Evolutionary conservation across 371 early-diverging fungal genomes (phyloP).

Genomic region (Nematocida major): DNA sequence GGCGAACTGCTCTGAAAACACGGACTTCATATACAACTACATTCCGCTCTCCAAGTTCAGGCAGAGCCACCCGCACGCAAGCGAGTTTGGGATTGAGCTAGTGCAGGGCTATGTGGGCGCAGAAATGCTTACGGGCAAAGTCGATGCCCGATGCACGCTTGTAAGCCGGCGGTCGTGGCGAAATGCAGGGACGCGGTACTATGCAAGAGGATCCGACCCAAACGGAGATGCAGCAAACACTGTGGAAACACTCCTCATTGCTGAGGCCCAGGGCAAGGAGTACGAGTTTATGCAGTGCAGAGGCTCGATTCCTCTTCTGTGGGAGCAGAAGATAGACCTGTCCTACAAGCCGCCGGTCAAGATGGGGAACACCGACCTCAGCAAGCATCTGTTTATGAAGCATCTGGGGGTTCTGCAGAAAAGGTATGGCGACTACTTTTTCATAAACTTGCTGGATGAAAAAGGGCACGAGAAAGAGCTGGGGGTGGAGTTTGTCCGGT

Average conservation of each 20-base stretch:
- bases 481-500: slow-evolving; percentile 17
- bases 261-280: slow-evolving; percentile 57
- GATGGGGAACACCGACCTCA: slow-evolving; percentile 37
- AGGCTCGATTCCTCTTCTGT: slow-evolving; percentile 85
- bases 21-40: slow-evolving; percentile 63
- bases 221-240: slow-evolving; percentile 90
- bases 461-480: slow-evolving; percentile 58
- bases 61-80: slow-evolving; percentile 6
- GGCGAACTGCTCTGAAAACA: slow-evolving; percentile 30
- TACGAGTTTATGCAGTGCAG: slow-evolving; percentile 73
- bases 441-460: slow-evolving; percentile 57
- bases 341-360: slow-evolving; percentile 73
- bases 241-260: slow-evolving; percentile 75
- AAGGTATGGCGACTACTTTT: slow-evolving; percentile 55
- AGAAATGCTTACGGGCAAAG: background rate
- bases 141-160: slow-evolving; percentile 58
- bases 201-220: slow-evolving; percentile 86
- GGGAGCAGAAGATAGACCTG: slow-evolving; percentile 81
- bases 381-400: slow-evolving; percentile 40
- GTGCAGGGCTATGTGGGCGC: slow-evolving; percentile 63
- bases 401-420: slow-evolving; percentile 34
- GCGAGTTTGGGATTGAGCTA: slow-evolving; percentile 25
- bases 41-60: slow-evolving; percentile 46
- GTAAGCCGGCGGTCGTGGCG: slow-evolving; percentile 82
- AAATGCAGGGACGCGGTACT: slow-evolving; percentile 88